Evolutionary conservation across 2,329 filamentous ascomycete species (phyloP).

Genomic region (Aureobasidium sp.): DNA sequence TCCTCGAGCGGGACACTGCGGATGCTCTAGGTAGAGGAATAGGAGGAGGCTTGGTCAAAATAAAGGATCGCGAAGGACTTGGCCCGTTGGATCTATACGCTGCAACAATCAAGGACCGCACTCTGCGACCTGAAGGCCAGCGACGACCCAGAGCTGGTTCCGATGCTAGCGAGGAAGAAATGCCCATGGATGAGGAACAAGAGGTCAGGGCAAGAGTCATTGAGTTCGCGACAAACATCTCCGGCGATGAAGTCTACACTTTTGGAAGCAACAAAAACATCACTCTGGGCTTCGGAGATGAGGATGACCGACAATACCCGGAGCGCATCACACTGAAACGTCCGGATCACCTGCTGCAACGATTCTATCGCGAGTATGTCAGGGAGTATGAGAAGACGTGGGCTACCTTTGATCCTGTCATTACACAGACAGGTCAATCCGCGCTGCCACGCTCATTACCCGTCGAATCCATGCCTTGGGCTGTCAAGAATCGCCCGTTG

Average conservation of each 20-base stretch:
- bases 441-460: constrained; percentile 20
- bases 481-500: constrained; percentile 64
- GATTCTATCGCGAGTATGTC: constrained; percentile 63
- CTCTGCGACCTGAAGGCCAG: constrained; percentile 39
- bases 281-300: constrained; percentile 86
- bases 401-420: constrained; percentile 28
- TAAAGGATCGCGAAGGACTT: constrained; percentile 90
- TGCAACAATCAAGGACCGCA: constrained; percentile 72
- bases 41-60: constrained; percentile 73
- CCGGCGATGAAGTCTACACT: constrained; percentile 79
- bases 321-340: constrained; percentile 71
- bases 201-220: constrained; percentile 36
- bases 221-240: constrained; percentile 25
- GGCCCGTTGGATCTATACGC: constrained; percentile 91
- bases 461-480: constrained; percentile 55
- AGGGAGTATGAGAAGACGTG: constrained; percentile 32
- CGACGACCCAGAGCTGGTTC: constrained; percentile 24
- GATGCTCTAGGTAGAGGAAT: constrained; percentile 57
- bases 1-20: constrained; percentile 68
- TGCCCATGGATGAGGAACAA: constrained; percentile 49
- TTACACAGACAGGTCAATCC: constrained; percentile 16
- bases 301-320: constrained; percentile 88
- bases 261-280: constrained; percentile 97
- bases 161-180: constrained; percentile 39
- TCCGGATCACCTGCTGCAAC: constrained; percentile 65